phyloP scores from a whole-genome alignment of 257 asterid genomes.

The Solanum chilense region DNA sequence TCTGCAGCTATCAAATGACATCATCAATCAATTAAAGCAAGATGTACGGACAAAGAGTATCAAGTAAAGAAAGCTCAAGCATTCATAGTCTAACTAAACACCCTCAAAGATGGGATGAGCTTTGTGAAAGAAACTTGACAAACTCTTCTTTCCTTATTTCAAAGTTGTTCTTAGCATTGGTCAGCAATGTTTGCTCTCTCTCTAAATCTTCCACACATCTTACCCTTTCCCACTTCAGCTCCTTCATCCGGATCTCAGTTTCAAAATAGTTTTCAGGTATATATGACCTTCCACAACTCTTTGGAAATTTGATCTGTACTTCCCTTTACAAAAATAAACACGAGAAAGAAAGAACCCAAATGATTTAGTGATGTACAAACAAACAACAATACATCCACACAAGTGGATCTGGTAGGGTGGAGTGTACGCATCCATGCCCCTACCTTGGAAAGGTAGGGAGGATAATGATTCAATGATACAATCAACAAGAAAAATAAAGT shows the following conservation, averaged over 20 bases:
- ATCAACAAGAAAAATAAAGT: background rate
- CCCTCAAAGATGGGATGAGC: slow-evolving; percentile 43
- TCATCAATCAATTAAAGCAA: background rate
- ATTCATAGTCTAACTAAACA: background rate
- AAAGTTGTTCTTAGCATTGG: slow-evolving; percentile 28
- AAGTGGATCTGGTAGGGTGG: background rate
- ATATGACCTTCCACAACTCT: slow-evolving; percentile 16
- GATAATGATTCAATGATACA: background rate
- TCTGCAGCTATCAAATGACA: background rate
- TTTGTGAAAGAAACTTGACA: slow-evolving; percentile 36
- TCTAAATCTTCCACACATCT: slow-evolving; percentile 47
- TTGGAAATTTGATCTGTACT: slow-evolving; percentile 51
- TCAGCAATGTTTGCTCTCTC: slow-evolving; percentile 46
- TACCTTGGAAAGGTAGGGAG: background rate
- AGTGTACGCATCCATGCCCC: background rate
- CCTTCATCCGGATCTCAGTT: slow-evolving; percentile 38
- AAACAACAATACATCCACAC: background rate
- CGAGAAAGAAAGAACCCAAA: background rate
- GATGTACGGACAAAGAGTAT: background rate
- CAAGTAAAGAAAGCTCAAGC: background rate
- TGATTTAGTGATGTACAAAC: background rate
- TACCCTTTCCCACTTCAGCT: slow-evolving; percentile 52
- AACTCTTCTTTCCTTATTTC: slow-evolving; percentile 57
- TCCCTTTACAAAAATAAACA: slow-evolving; percentile 26
- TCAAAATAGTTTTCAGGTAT: slow-evolving; percentile 26